Base-by-base conservation (phyloP, 139 green algal genomes). In the Tetradesmus obliquus region DNA sequence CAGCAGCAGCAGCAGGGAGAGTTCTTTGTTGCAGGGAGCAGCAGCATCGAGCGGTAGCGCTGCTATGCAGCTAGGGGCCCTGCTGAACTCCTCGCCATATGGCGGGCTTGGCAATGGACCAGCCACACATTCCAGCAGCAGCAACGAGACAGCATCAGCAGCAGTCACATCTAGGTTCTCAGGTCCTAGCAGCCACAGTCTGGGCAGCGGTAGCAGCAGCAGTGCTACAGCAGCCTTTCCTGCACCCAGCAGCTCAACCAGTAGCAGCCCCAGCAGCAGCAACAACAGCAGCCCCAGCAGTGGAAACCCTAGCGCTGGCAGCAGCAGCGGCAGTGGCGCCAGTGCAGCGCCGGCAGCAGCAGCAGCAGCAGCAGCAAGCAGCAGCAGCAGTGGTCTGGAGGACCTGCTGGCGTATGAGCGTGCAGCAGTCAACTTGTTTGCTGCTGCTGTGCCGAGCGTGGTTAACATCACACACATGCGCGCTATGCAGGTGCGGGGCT, bases 401-500 rank as follows among this genome's bases (percentile, higher is more conserved):
- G 83, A 51, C 7, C 55, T 88, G 57, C 83, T 91, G 53, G 54
- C 69, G 3, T 58, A 66, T 45, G 69, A 91, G 54, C 66, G 71
- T 51, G 53, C 53, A 17, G 66, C 62, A 32, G 85, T 89, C 3
- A 74, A 12, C 20, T 22, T 91, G 22, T 91, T 76, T 71, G 20
- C 45, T 9, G 10, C 53, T 17, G 15, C 53, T 32, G 9, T 19
- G 58, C 79, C 82, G 24, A 66, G 32, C 17, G 85, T 89, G 17
- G 85, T 89, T 32, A 89, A 89, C 62, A 58, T 89, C 62, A 81
- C 45, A 5, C 85, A 89, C 62, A 45, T 89, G 82, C 19, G 82
- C 0, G 45, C 51, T 12, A 58, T 57, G 80, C 51, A 76, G 66
- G 66, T 76, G 66, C 17, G 66, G 15, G 32, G 32, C 32, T 45